A percentile compares a stretch with the other conserved stretches of the same genome.
Conservation (phyloP, 140 eudicot species). For the Anethum foeniculum region DNA sequence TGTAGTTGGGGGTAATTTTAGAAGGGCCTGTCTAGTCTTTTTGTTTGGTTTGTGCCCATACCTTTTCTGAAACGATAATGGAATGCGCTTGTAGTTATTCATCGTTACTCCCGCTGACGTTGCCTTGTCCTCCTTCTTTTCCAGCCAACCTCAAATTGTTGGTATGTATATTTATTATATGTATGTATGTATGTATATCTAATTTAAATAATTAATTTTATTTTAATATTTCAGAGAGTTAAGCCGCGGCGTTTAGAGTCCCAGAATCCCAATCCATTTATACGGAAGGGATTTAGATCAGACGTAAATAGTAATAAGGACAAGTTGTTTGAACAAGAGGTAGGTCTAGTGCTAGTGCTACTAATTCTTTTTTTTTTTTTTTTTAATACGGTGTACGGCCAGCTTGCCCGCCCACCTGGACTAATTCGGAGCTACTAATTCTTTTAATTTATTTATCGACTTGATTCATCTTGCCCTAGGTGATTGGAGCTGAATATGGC, state of each 20-base stretch:
- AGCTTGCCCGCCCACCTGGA: too few species aligned
- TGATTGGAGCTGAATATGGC: constrained; percentile 98
- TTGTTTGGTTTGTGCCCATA: too few species aligned
- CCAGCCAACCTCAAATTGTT: constrained; percentile 36
- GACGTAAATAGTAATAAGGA: constrained; percentile 40
- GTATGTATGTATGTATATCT: neutral
- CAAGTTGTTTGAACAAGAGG: constrained; percentile 73
- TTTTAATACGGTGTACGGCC: too few species aligned
- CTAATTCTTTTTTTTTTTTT: too few species aligned
- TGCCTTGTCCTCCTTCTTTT: constrained; percentile 30
- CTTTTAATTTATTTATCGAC: too few species aligned
- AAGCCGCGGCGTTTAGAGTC: constrained; percentile 26
- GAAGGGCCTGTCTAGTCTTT: too few species aligned
- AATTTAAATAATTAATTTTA: too few species aligned
- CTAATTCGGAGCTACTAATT: too few species aligned
- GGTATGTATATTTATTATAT: constrained; percentile 20
- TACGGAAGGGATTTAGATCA: constrained; percentile 42
- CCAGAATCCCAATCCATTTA: constrained; percentile 21
- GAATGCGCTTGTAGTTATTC: constrained; percentile 50
- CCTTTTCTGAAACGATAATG: constrained; percentile 27
- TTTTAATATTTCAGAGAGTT: constrained; percentile 24
- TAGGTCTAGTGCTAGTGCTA: neutral
- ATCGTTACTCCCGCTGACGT: constrained; percentile 37
- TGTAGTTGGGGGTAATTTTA: too few species aligned
- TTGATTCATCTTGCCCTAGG: constrained; percentile 22